Evolutionary conservation across 78 protist species (phyloP).

Genomic region (Fonticula alba): DNA sequence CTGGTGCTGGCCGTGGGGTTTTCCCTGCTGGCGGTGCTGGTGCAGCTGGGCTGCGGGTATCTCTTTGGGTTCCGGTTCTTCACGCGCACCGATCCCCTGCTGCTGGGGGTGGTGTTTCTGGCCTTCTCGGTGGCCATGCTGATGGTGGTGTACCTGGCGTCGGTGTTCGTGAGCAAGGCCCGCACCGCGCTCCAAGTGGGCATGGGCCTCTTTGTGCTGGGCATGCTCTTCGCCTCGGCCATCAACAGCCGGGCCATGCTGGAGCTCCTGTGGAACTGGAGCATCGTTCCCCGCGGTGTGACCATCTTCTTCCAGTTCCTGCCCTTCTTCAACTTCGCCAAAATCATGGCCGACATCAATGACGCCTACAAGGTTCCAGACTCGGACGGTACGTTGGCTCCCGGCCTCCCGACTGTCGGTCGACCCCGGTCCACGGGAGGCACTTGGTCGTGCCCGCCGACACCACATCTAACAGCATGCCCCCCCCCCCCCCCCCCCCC

Average conservation of each 20-base stretch:
- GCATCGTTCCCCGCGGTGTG: background rate
- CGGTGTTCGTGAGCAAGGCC: background rate
- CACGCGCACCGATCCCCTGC: background rate
- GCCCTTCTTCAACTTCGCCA: background rate
- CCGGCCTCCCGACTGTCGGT: conserved; percentile 21
- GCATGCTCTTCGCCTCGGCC: background rate
- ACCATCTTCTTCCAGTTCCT: background rate
- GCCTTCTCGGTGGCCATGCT: background rate
- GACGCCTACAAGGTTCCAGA: background rate
- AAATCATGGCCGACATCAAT: background rate
- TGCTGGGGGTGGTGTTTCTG: background rate
- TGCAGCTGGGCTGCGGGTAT: background rate
- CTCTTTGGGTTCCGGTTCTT: conserved; percentile 1
- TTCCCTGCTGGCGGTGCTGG: background rate
- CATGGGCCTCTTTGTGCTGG: background rate
- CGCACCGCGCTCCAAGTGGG: background rate
- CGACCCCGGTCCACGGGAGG: no score
- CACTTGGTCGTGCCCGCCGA: no score
- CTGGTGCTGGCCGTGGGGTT: background rate
- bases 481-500: no score
- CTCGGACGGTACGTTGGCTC: conserved; percentile 16
- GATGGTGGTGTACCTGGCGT: background rate
- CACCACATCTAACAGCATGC: background rate
- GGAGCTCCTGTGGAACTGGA: background rate
- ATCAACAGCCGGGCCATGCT: background rate